Conservation (phyloP, 495 filamentous ascomycete genomes). For the Emericellopsis terricola region DNA sequence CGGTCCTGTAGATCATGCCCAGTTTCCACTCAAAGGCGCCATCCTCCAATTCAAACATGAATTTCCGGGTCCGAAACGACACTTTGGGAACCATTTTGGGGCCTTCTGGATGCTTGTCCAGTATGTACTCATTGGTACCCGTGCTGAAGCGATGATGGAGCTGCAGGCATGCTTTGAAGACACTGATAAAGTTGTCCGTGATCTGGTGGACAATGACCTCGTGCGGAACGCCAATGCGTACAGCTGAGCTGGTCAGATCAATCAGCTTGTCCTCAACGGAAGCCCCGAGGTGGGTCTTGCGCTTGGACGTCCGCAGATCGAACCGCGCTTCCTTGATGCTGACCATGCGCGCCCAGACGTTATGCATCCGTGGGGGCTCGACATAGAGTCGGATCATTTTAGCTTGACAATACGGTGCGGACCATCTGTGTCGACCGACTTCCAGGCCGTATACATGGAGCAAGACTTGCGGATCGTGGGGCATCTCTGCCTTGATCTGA, state of each 20-base stretch:
- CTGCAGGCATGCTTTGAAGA: slow-evolving; percentile 70
- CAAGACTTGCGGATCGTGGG: slow-evolving; percentile 77
- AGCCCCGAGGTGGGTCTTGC: slow-evolving; percentile 39
- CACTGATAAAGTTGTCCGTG: slow-evolving; percentile 81
- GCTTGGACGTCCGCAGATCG: slow-evolving; percentile 58
- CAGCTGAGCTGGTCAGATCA: slow-evolving; percentile 69
- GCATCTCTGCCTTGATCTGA: slow-evolving; percentile 78
- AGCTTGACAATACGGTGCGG: slow-evolving; percentile 56
- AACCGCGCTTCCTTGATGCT: slow-evolving; percentile 65
- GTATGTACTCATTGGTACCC: slow-evolving; percentile 68
- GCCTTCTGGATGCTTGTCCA: slow-evolving; percentile 62
- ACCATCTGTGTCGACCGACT: slow-evolving; percentile 69
- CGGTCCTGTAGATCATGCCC: slow-evolving; percentile 75
- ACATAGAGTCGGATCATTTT: slow-evolving; percentile 69
- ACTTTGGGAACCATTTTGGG: slow-evolving; percentile 76
- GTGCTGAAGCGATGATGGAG: slow-evolving; percentile 82
- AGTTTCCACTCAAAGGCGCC: slow-evolving; percentile 96
- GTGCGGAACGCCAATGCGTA: slow-evolving; percentile 82
- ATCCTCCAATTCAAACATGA: slow-evolving; percentile 87
- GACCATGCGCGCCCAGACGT: slow-evolving; percentile 68
- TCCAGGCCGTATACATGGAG: slow-evolving; percentile 68
- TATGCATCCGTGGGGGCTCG: slow-evolving; percentile 61
- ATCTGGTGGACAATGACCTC: slow-evolving; percentile 81
- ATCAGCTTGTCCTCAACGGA: slow-evolving; percentile 62
- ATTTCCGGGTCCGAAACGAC: slow-evolving; percentile 57